Base-by-base conservation (phyloP, 345 rosid genomes). In the Aquilaria sinensis region DNA sequence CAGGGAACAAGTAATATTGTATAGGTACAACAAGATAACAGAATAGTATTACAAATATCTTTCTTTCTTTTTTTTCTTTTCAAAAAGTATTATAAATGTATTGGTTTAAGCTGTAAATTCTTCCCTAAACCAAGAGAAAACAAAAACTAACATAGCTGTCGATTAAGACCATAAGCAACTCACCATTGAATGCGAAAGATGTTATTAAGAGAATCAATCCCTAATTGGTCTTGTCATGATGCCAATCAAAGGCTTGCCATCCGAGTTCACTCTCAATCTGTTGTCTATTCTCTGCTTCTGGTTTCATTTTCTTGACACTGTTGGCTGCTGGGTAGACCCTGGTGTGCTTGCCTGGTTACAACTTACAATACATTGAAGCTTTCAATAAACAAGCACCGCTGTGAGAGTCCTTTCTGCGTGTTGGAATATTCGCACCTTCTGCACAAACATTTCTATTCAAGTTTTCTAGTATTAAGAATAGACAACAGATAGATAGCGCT, bases 301-400 rank as follows among this genome's bases (percentile, higher is more conserved):
- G 47, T 60, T 56, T 75, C 68, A 63, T 70, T 74, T 57, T 75
- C 64, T 60, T 31, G 53, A 50, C 70, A 60, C 66, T 57, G 51
- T 60, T 65, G 50, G 47, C 37, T 37, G 8, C 33, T 5, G 33
- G 57, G 31, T 31, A 53, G 57, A 53, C 9, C 10, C 32, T 11
- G 31, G 5, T 9, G 29, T 43, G 51, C 16, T 53, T 7, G 9
- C 47, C n/a, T 64, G 43, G 0, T 29, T 52, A 16, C 56, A 23
- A 15, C 72, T 68, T 23, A 23, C 0, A 23, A 23, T 68, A 0
- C 69, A 34, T 61, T 77, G 71, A 67, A 74, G 37, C 64, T 71
- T 46, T 12, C 71, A 65, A 57, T 5, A 16, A 74, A 60, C 60
- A 68, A 60, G 49, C 31, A 14, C 31, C 9, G 47, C 63, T 51